phyloP scores from a whole-genome alignment of 176 grass and related monocot genomes.

The Oryza brachyantha region DNA sequence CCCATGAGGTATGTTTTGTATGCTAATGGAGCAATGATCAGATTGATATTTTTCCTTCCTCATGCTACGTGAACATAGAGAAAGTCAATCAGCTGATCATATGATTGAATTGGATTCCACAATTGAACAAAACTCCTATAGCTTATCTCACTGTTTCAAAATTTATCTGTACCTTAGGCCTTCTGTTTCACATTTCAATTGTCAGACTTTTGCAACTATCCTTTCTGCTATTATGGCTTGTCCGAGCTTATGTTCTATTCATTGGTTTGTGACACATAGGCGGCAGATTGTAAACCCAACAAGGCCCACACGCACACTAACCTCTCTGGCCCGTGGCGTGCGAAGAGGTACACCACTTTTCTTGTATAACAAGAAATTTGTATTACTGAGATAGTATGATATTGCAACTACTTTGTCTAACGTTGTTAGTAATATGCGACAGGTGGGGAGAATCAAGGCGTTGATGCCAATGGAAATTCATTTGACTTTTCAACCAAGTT shows the following conservation, averaged over 20 bases:
- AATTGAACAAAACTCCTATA: background rate
- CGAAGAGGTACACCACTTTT: constrained; percentile 50
- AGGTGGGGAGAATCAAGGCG: constrained; percentile 73
- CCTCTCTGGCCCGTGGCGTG: constrained; percentile 58
- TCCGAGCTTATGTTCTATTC: constrained; percentile 15
- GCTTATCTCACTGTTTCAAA: constrained; percentile 5
- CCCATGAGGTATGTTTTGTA: constrained; percentile 74
- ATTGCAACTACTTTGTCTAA: background rate
- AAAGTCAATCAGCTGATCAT: background rate
- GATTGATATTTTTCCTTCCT: background rate
- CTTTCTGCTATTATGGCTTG: constrained; percentile 17
- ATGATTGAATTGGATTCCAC: background rate
- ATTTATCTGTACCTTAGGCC: background rate
- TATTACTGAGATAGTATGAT: background rate
- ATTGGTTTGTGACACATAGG: constrained; percentile 39
- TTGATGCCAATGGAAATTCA: constrained; percentile 81
- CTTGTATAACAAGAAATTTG: background rate
- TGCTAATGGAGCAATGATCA: background rate
- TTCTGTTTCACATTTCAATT: background rate
- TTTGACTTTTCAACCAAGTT: constrained; percentile 78
- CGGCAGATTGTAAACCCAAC: constrained; percentile 63
- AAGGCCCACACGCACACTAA: constrained; percentile 61
- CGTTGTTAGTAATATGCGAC: constrained; percentile 21
- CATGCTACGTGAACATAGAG: background rate
- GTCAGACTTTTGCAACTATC: constrained; percentile 16